phyloP scores from a whole-genome alignment of 2,329 filamentous ascomycete species.

The Fusarium pseudocircinatum region DNA sequence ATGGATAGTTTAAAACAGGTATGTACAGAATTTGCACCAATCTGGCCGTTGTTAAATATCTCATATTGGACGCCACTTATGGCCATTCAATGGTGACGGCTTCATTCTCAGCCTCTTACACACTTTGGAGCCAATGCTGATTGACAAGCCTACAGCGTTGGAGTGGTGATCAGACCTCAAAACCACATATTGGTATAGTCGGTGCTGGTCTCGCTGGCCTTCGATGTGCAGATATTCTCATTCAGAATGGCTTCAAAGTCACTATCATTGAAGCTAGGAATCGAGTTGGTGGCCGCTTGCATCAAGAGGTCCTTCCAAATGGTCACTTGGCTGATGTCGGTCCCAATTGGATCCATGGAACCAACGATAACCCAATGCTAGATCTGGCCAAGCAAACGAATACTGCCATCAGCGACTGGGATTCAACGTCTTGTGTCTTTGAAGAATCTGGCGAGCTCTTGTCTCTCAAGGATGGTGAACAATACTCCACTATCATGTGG shows the following conservation, averaged over 20 bases:
- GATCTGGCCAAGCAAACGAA: conserved; percentile 71
- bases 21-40: conserved; percentile 12
- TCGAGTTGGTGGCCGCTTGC: conserved; percentile 72
- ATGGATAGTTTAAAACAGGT: conserved; percentile 53
- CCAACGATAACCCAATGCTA: conserved; percentile 74
- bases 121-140: conserved; percentile 36
- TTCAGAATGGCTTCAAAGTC: conserved; percentile 71
- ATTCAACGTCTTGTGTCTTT: conserved; percentile 64
- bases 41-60: background rate
- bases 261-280: conserved; percentile 75
- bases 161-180: conserved; percentile 30
- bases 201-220: conserved; percentile 77
- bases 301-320: conserved; percentile 60
- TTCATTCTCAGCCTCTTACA: conserved; percentile 5
- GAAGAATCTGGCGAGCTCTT: conserved; percentile 66
- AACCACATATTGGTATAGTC: conserved; percentile 71
- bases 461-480: conserved; percentile 55
- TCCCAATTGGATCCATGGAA: conserved; percentile 85
- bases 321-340: conserved; percentile 66
- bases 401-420: conserved; percentile 60
- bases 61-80: background rate
- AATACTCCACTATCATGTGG: conserved; percentile 69
- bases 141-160: conserved; percentile 38
- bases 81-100: background rate
- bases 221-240: conserved; percentile 74